A percentile compares a stretch with the other conserved stretches of the same genome.
Evolutionary conservation across 345 rosid species (phyloP).

Genomic region (Gossypium thurberi): DNA sequence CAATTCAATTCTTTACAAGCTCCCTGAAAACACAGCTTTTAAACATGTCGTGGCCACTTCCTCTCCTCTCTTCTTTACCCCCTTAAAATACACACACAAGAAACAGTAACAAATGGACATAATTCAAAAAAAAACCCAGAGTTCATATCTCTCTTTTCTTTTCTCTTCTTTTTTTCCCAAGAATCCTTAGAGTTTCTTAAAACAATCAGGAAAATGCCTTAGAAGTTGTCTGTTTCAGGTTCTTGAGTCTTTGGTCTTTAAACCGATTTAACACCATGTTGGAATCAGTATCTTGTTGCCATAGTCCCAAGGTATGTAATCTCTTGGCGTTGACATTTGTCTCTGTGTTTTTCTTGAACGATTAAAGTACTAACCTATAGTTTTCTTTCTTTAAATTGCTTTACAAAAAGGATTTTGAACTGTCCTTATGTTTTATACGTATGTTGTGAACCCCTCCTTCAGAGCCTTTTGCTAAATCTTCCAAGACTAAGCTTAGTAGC

Average conservation of each 20-base stretch:
- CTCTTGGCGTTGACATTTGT: not conserved
- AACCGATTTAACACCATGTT: conserved; percentile 24
- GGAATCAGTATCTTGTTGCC: conserved; percentile 47
- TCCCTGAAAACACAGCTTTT: not conserved
- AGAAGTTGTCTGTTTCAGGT: not conserved
- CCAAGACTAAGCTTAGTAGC: not conserved
- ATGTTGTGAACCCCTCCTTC: not conserved
- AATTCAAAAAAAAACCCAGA: not conserved
- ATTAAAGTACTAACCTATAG: not conserved
- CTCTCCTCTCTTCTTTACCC: conserved; percentile 4
- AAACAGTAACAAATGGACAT: not conserved
- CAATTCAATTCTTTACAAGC: not conserved
- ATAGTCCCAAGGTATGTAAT: conserved; percentile 41
- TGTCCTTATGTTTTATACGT: not conserved
- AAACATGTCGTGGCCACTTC: conserved; percentile 5
- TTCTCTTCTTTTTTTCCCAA: not conserved
- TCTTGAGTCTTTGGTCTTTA: not conserved
- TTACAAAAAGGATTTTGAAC: not conserved
- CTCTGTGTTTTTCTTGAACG: not conserved
- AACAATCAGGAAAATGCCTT: conserved; percentile 23
- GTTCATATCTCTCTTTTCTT: not conserved
- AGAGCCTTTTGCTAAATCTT: not conserved
- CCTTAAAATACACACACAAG: not conserved
- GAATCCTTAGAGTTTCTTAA: conserved; percentile 13
- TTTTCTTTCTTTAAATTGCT: not conserved